These are phyloP conservation scores for Puccinia polysora DNA, from an alignment of 1,284 basidiomycete species.

Conservation along the genomic window DNA sequence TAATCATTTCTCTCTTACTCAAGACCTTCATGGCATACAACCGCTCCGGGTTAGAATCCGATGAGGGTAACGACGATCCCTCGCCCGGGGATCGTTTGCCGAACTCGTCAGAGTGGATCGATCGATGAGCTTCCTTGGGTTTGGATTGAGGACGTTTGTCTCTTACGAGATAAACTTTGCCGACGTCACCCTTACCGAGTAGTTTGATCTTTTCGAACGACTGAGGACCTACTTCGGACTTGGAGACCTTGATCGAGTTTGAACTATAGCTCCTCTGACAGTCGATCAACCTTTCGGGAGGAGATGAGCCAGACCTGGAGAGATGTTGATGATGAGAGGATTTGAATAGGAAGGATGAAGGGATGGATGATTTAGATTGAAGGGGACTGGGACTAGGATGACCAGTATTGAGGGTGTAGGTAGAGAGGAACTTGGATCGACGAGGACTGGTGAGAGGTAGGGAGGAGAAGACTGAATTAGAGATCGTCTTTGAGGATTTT, in stretches of 20 bases:
- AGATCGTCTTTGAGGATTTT: too few species aligned
- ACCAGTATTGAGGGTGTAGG: not conserved
- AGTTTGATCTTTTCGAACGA: conserved; percentile 93
- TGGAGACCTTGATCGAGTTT: conserved; percentile 78
- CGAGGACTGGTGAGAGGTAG: not conserved
- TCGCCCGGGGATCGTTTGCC: not conserved
- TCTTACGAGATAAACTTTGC: conserved; percentile 87
- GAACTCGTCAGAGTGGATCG: conserved; percentile 1
- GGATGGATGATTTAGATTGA: not conserved
- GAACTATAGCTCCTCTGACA: conserved; percentile 93
- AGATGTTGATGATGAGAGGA: not conserved
- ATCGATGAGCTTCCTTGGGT: conserved; percentile 89
- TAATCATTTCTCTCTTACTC: conserved; percentile 97
- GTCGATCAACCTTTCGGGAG: conserved; percentile 58
- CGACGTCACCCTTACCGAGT: conserved; percentile 91
- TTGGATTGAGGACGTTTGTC: conserved; percentile 92
- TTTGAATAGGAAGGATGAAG: not conserved
- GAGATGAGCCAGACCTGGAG: not conserved
- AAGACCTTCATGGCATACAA: conserved; percentile 61
- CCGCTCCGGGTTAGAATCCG: conserved; percentile 9
- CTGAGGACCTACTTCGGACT: conserved; percentile 83
- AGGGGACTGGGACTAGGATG: not conserved
- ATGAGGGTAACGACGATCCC: not conserved
- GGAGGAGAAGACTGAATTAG: not conserved
- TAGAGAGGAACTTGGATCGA: not conserved